Evolutionary conservation across 176 grass and related monocot species (phyloP), one percentile per base, ranked within the genome.

Genomic region (Carex pumila): DNA sequence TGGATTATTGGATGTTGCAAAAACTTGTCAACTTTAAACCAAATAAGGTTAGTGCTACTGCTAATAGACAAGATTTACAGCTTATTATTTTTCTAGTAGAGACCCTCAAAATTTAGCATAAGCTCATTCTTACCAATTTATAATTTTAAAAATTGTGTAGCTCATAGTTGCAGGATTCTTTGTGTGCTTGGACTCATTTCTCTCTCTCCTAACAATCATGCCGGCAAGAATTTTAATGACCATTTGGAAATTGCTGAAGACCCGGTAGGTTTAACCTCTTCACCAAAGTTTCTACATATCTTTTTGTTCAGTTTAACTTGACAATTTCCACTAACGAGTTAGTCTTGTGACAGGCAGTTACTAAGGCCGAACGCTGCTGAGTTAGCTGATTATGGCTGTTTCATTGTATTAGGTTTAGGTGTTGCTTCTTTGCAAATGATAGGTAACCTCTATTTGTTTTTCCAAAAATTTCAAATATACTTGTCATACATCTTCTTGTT

Each of bases 331-430:
- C 83, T 50, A 64, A 65, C 25, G 50, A 65, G 21, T 65, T 53
- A 82, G 65, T 36, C 84, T 88, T 89, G 12, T 91, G 88, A 69
- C 96, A 99, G 96, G 88, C 88, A 95, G 72, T 93, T 99, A 85
- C 55, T 56, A 71, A 87, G 86, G 49, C 96, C 88, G 61, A 95
- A 90, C 88, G 91, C 96, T 81, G 96, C 96, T 85, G 96, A 95
- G 81, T 89, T 99, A 65, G 93, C 89, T 67, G 96, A 99, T 90
- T 99, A 91, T 92, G 96, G 96, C 81, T 99, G 93, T 80, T 95
- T 99, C 87, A 67, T 95, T 61, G 96, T 95, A 84, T 91, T 98
- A 84, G 93, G 89, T 71, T 81, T 92, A 85, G 96, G 96, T 90
- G 89, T 99, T 68, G 43, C 86, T 85, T 92, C 91, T 81, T 84